Conservation (phyloP, 179 eudicot species). For the Spergularia azorica region DNA sequence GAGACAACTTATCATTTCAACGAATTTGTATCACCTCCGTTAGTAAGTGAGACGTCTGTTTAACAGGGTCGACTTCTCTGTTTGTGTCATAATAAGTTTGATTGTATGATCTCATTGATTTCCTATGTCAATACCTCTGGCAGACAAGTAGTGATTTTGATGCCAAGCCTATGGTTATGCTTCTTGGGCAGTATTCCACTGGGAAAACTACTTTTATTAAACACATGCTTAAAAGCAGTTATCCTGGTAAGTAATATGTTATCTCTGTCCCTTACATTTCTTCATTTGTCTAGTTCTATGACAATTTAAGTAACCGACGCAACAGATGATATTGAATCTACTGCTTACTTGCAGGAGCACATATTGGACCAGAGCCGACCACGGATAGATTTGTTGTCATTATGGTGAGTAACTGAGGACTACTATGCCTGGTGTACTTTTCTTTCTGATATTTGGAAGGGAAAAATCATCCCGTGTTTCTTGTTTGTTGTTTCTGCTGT, state of each 20-base stretch:
- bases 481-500: not conserved
- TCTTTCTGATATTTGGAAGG: not conserved
- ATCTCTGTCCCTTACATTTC: not conserved
- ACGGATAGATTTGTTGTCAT: conserved; percentile 87
- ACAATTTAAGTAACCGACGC: not conserved
- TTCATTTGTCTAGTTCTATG: not conserved
- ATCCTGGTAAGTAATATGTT: conserved; percentile 60
- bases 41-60: conserved; percentile 51
- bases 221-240: conserved; percentile 70
- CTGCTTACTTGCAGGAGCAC: conserved; percentile 60
- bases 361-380: conserved; percentile 98
- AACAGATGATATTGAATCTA: not conserved
- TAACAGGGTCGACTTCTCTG: not conserved
- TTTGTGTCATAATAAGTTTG: not conserved
- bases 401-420: conserved; percentile 50
- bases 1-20: conserved; percentile 65
- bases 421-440: not conserved
- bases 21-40: conserved; percentile 65
- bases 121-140: not conserved
- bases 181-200: conserved; percentile 91
- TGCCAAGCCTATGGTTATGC: conserved; percentile 98
- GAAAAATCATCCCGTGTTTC: not conserved
- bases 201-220: conserved; percentile 92
- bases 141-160: conserved; percentile 86
- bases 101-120: not conserved